phyloP scores from a whole-genome alignment of 495 filamentous ascomycete species.

The Chaetomidium leptoderma region DNA sequence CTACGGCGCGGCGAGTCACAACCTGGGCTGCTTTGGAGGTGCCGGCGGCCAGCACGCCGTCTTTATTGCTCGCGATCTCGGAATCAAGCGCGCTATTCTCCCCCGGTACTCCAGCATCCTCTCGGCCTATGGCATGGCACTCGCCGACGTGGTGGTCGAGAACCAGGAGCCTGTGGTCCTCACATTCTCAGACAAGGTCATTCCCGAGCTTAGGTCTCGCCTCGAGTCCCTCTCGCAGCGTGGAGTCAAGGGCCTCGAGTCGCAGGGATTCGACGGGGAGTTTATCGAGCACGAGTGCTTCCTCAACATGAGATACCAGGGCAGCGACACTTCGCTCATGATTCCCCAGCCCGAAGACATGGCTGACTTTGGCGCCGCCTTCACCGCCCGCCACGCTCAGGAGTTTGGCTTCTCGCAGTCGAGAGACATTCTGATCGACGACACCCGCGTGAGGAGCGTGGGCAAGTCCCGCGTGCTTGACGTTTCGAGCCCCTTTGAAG shows the following conservation, averaged over 20 bases:
- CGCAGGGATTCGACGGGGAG: conserved; percentile 70
- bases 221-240: no score
- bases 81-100: conserved; percentile 80
- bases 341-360: conserved; percentile 62
- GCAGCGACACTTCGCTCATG: conserved; percentile 86
- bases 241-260: conserved; percentile 56
- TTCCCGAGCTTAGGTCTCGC: conserved; percentile 64
- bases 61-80: conserved; percentile 83
- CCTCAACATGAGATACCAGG: conserved; percentile 83
- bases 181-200: conserved; percentile 59
- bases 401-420: conserved; percentile 94
- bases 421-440: conserved; percentile 87
- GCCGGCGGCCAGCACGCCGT: conserved; percentile 95
- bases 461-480: conserved; percentile 76
- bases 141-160: conserved; percentile 94
- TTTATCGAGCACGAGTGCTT: conserved; percentile 81
- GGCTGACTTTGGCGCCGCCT: conserved; percentile 75
- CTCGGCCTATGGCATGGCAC: conserved; percentile 93
- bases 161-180: conserved; percentile 87
- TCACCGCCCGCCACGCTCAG: conserved; percentile 80
- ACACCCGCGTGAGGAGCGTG: conserved; percentile 83
- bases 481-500: conserved; percentile 74
- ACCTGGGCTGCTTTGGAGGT: conserved; percentile 87
- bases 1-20: conserved; percentile 83
- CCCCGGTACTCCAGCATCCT: conserved; percentile 92